These are phyloP conservation scores for Lumnitzera littorea DNA, from an alignment of 345 rosid genomes.

Conservation along the genomic window DNA sequence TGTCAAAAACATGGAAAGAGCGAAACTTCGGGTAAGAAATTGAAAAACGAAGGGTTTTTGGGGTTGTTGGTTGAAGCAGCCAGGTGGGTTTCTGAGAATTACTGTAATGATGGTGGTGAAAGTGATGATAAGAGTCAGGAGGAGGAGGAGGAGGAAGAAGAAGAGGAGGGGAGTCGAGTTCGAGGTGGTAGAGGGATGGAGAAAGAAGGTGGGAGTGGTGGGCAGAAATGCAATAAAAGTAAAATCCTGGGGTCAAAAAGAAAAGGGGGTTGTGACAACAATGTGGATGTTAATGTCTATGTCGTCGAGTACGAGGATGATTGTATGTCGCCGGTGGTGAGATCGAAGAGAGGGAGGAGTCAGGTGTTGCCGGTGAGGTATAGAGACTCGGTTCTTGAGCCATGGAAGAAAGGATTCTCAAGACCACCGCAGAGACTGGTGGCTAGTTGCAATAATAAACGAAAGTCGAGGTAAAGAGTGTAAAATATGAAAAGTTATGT, in stretches of 20 bases:
- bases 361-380: conserved; percentile 35
- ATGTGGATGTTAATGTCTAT: conserved; percentile 3
- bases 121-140: too few relatives aligned
- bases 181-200: conserved; percentile 1
- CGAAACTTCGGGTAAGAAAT: background rate
- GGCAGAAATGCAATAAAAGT: background rate
- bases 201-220: background rate
- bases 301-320: conserved; percentile 5
- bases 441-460: background rate
- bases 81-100: conserved; percentile 17
- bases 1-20: conserved; percentile 6
- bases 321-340: conserved; percentile 19
- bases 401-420: conserved; percentile 11
- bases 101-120: background rate
- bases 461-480: background rate
- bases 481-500: background rate
- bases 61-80: conserved; percentile 35
- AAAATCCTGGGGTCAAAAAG: background rate
- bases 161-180: too few relatives aligned
- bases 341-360: conserved; percentile 34
- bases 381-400: conserved; percentile 39
- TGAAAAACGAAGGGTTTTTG: conserved; percentile 12
- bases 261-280: background rate
- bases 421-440: background rate
- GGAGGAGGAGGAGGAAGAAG: too few relatives aligned